phyloP scores from a whole-genome alignment of 352 stramenopile species.

The Plasmopara halstedii region DNA sequence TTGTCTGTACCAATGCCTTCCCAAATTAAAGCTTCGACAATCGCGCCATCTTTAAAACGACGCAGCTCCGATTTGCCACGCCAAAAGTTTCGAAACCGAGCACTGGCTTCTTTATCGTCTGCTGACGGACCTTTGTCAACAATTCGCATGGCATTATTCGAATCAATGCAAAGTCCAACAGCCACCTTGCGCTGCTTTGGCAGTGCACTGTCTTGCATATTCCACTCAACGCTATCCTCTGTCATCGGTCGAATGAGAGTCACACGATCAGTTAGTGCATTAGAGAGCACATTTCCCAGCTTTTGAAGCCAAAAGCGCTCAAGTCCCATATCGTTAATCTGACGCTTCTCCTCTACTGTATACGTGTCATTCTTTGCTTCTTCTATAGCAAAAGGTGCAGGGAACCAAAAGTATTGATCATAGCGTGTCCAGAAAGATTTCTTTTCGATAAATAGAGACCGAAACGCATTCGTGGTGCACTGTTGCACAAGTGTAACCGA shows the following conservation, averaged over 20 bases:
- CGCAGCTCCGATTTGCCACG: constrained; percentile 81
- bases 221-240: constrained; percentile 42
- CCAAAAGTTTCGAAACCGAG: constrained; percentile 85
- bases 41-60: constrained; percentile 86
- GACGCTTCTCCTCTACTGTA: constrained; percentile 53
- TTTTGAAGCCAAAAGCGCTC: constrained; percentile 67
- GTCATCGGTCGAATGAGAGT: constrained; percentile 47
- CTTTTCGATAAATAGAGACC: constrained; percentile 76
- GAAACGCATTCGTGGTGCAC: constrained; percentile 66
- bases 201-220: constrained; percentile 27
- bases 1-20: constrained; percentile 62
- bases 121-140: constrained; percentile 86
- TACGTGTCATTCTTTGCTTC: constrained; percentile 53
- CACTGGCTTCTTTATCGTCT: constrained; percentile 65
- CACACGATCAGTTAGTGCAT: constrained; percentile 63
- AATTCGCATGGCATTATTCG: constrained; percentile 65
- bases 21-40: constrained; percentile 87
- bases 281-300: constrained; percentile 35
- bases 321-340: constrained; percentile 67
- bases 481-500: constrained; percentile 54
- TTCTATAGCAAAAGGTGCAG: constrained; percentile 39
- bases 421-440: constrained; percentile 78
- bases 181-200: constrained; percentile 52
- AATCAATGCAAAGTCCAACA: constrained; percentile 74
- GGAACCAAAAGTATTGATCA: constrained; percentile 84